These are phyloP conservation scores for Stemphylium vesicarium DNA, from an alignment of 2,329 filamentous ascomycete genomes.

Conservation along the genomic window DNA sequence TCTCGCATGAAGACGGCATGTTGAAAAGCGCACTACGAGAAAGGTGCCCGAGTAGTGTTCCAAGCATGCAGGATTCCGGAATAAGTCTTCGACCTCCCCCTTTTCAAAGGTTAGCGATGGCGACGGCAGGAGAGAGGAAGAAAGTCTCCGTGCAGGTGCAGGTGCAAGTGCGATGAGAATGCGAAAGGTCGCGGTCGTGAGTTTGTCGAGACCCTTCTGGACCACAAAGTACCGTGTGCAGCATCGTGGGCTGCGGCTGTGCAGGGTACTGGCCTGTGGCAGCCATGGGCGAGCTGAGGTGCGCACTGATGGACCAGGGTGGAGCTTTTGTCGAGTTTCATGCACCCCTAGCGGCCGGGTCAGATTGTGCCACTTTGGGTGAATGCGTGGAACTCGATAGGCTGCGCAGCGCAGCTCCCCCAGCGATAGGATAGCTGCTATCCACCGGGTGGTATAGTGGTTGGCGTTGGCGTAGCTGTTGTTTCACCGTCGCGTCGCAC, in stretches of 20 bases:
- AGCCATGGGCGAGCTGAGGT: slow-evolving; percentile 16
- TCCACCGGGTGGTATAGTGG: slow-evolving; percentile 13
- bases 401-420: slow-evolving; percentile 11
- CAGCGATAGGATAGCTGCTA: slow-evolving; percentile 16
- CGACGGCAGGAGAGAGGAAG: not conserved
- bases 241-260: slow-evolving; percentile 5
- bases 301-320: slow-evolving; percentile 12
- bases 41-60: slow-evolving; percentile 2
- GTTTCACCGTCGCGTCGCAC: slow-evolving; percentile 26
- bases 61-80: not conserved
- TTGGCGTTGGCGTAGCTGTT: slow-evolving; percentile 10
- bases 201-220: slow-evolving; percentile 7
- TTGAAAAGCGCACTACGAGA: slow-evolving; percentile 4
- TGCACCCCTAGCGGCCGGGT: slow-evolving; percentile 21
- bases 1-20: slow-evolving; percentile 16
- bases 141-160: slow-evolving; percentile 15
- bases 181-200: not conserved
- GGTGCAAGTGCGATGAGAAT: slow-evolving; percentile 7
- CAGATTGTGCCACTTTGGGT: not conserved
- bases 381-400: slow-evolving; percentile 4
- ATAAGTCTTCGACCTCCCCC: not conserved
- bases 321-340: slow-evolving; percentile 26
- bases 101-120: slow-evolving; percentile 7
- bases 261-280: slow-evolving; percentile 8
- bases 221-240: slow-evolving; percentile 3